Conservation (phyloP, 2,329 filamentous ascomycete species). For the Verticillium alfalfae region DNA sequence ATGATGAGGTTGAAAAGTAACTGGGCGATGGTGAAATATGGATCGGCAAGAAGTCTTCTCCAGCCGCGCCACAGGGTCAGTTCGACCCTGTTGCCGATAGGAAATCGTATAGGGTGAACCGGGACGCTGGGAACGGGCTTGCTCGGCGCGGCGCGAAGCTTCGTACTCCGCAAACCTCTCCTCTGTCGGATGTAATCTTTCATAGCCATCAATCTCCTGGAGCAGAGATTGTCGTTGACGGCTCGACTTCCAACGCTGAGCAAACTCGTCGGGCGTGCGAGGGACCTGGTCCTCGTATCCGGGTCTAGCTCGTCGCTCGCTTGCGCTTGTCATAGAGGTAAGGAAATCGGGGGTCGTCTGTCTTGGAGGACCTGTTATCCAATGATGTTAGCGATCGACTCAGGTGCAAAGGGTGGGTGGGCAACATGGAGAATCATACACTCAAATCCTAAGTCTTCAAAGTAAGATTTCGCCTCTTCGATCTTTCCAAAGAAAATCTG, state of each 20-base stretch:
- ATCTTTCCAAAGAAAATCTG: conserved; percentile 61
- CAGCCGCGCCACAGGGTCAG: conserved; percentile 56
- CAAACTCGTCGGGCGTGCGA: conserved; percentile 64
- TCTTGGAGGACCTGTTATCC: conserved; percentile 19
- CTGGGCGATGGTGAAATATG: conserved; percentile 35
- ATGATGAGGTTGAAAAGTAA: conserved; percentile 31
- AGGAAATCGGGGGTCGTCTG: conserved; percentile 67
- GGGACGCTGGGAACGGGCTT: conserved; percentile 59
- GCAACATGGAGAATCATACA: conserved; percentile 20
- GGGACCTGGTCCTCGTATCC: conserved; percentile 53
- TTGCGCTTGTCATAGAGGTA: conserved; percentile 61
- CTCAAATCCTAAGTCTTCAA: conserved; percentile 56
- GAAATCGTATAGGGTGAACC: conserved; percentile 73
- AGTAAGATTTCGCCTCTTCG: conserved; percentile 53
- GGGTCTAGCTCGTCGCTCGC: conserved; percentile 53
- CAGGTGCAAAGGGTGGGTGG: conserved; percentile 20
- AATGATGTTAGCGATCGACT: background rate
- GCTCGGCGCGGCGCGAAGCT: conserved; percentile 35
- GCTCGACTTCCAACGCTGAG: conserved; percentile 59
- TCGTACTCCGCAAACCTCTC: background rate
- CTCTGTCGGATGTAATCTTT: conserved; percentile 8
- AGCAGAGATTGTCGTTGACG: conserved; percentile 54
- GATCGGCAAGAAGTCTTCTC: conserved; percentile 60
- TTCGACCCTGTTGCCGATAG: conserved; percentile 65
- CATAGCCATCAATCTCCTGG: conserved; percentile 33